phyloP scores from a whole-genome alignment of 164 flowering plant species.

The Piper longum region DNA sequence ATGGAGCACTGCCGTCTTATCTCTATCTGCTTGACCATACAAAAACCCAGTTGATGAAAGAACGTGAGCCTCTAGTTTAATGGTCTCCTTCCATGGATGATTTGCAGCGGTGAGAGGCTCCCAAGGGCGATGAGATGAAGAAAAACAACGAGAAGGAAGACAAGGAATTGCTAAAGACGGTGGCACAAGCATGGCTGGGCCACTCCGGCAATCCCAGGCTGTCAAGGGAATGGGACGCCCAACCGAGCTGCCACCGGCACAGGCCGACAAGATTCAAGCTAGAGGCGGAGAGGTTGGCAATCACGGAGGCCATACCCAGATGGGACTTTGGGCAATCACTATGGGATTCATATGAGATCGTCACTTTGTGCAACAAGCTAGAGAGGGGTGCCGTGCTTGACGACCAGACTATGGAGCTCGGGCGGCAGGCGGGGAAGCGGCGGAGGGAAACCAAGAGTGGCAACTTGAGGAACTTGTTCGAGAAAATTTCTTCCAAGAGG shows the following conservation, averaged over 20 bases:
- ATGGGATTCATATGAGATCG: conserved; percentile 86
- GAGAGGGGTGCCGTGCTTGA: conserved; percentile 41
- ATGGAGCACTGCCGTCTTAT: not conserved
- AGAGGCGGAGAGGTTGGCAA: conserved; percentile 35
- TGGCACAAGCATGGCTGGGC: conserved; percentile 85
- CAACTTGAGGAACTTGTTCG: conserved; percentile 59
- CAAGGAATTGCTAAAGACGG: conserved; percentile 69
- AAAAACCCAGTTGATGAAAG: not conserved
- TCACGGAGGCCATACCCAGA: conserved; percentile 1
- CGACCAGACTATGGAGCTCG: conserved; percentile 16
- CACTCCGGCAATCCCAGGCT: conserved; percentile 32
- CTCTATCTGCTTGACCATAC: not conserved
- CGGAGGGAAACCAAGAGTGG: conserved; percentile 45
- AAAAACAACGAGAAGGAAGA: conserved; percentile 12
- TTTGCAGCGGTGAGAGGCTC: too few relatives aligned
- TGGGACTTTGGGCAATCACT: conserved; percentile 81
- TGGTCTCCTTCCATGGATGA: not conserved
- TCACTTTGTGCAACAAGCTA: conserved; percentile 51
- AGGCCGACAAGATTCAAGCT: conserved; percentile 64
- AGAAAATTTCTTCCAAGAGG: conserved; percentile 40
- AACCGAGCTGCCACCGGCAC: conserved; percentile 21
- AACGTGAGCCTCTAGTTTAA: not conserved
- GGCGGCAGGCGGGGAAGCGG: conserved; percentile 10
- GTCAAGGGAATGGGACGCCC: conserved; percentile 46
- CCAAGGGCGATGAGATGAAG: not conserved